Evolutionary conservation across 306 rosid species (phyloP).

Genomic region (Pyrus pyrifolia): DNA sequence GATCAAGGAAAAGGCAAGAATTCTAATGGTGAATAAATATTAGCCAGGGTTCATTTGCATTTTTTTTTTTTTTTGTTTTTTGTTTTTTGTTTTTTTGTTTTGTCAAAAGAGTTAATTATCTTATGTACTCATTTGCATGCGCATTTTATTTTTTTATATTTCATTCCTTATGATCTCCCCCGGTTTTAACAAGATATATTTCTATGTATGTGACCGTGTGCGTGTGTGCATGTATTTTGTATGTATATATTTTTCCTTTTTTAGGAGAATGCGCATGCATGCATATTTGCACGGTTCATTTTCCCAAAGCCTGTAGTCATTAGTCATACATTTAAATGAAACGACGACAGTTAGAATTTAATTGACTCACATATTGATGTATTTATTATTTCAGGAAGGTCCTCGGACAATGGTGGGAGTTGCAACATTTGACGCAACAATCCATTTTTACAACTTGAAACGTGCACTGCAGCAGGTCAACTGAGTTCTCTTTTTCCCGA

Average conservation of each 20-base stretch:
- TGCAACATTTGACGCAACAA: constrained; percentile 92
- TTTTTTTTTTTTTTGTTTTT: too few relatives aligned
- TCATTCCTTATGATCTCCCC: not conserved
- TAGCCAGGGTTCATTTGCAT: too few relatives aligned
- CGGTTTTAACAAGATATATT: not conserved
- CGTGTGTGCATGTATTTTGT: not conserved
- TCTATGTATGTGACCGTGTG: not conserved
- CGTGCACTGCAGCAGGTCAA: constrained; percentile 91
- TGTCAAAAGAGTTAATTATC: not conserved
- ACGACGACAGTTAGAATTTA: too few relatives aligned
- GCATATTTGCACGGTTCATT: not conserved
- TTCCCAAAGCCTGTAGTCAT: not conserved
- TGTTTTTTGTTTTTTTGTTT: too few relatives aligned
- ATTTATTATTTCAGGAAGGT: constrained; percentile 63
- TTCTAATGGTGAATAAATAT: too few relatives aligned
- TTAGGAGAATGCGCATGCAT: not conserved
- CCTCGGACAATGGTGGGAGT: constrained; percentile 84
- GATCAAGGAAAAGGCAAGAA: too few relatives aligned
- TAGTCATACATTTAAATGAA: not conserved
- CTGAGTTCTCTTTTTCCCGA: not conserved
- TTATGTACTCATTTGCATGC: not conserved
- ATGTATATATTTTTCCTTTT: not conserved
- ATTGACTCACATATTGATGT: not conserved
- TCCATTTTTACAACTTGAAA: constrained; percentile 92
- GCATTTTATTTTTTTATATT: not conserved